Percentiles rank a stretch among this genome's conserved stretches.
Conservation (phyloP, 345 rosid genomes). For the Pistacia atlantica region DNA sequence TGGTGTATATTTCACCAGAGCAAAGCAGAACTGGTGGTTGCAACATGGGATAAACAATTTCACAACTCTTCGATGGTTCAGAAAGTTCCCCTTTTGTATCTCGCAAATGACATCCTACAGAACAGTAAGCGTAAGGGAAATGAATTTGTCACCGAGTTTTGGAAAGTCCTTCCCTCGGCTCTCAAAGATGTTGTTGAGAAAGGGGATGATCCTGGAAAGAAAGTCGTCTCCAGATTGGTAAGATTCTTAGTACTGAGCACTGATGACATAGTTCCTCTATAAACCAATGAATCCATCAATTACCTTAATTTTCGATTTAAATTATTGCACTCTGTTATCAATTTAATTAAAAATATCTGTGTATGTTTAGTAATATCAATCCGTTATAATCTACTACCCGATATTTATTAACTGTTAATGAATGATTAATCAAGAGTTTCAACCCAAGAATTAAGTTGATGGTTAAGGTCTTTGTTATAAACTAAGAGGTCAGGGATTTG, state of each 20-base stretch:
- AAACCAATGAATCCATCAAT: not conserved
- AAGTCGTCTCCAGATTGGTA: slow-evolving; percentile 78
- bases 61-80: slow-evolving; percentile 66
- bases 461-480: too few relatives aligned
- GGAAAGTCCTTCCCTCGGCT: slow-evolving; percentile 93
- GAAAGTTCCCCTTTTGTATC: slow-evolving; percentile 89
- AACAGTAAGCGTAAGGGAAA: slow-evolving; percentile 94
- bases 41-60: slow-evolving; percentile 96
- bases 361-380: not conserved
- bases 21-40: slow-evolving; percentile 79
- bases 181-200: slow-evolving; percentile 69
- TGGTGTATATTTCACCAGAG: slow-evolving; percentile 94
- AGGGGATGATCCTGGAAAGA: slow-evolving; percentile 84
- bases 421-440: not conserved
- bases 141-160: slow-evolving; percentile 87
- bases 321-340: not conserved
- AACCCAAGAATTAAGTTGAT: not conserved
- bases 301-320: not conserved
- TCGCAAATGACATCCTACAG: slow-evolving; percentile 94
- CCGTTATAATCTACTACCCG: not conserved
- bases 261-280: not conserved
- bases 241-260: not conserved
- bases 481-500: not conserved
- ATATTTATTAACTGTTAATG: not conserved
- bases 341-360: not conserved